These are phyloP conservation scores for Helicostylum pulchrum DNA, from an alignment of 192 early-diverging fungal genomes.

Conservation along the genomic window DNA sequence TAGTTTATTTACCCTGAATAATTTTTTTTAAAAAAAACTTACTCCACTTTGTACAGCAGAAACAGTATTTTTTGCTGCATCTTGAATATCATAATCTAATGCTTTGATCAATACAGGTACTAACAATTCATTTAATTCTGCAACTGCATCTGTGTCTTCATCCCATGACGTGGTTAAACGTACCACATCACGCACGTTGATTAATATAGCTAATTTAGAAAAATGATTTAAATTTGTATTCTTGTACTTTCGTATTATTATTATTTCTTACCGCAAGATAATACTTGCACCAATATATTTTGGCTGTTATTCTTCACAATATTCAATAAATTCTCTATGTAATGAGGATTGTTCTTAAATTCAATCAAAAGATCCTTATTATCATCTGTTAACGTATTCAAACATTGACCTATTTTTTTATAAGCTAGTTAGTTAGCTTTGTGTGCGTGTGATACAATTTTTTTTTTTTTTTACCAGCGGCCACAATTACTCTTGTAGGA, in stretches of 20 bases:
- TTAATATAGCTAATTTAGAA: constrained; percentile 18
- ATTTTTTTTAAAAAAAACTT: constrained; percentile 11
- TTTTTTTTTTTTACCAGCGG: constrained; percentile 41
- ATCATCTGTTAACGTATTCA: constrained; percentile 82
- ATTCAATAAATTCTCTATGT: constrained; percentile 48
- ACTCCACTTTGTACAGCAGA: constrained; percentile 38
- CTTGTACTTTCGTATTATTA: not conserved
- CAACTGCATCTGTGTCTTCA: constrained; percentile 31
- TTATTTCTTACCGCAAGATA: constrained; percentile 58
- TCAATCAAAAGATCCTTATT: constrained; percentile 58
- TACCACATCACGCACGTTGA: constrained; percentile 47
- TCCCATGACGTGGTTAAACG: constrained; percentile 31
- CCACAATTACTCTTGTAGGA: constrained; percentile 46
- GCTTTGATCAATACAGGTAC: constrained; percentile 44
- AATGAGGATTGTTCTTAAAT: constrained; percentile 57
- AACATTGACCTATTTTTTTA: constrained; percentile 59
- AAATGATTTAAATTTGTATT: too few species aligned
- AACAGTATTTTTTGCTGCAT: constrained; percentile 42
- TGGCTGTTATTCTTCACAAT: constrained; percentile 34
- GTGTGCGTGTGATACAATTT: not conserved
- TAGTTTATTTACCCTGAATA: constrained; percentile 29
- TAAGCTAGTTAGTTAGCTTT: not conserved
- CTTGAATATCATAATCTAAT: constrained; percentile 49
- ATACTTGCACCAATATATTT: constrained; percentile 58
- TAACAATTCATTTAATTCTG: constrained; percentile 41